These are phyloP conservation scores for Lodderomyces orthopsilosis DNA, from an alignment of 1,139 yeast genomes.

Conservation along the genomic window DNA sequence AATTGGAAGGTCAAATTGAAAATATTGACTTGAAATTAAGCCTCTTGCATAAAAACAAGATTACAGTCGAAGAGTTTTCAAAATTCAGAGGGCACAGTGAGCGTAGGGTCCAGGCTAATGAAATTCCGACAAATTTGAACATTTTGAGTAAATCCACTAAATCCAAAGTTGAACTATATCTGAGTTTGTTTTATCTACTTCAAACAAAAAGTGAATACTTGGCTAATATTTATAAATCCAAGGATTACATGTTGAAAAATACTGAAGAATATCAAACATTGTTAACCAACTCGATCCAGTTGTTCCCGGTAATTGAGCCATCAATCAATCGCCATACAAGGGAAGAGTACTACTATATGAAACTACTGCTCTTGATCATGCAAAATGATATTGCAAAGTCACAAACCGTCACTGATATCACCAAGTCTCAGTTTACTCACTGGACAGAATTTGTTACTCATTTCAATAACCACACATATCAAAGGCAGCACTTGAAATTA, in stretches of 20 bases:
- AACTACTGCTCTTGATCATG: conserved; percentile 55
- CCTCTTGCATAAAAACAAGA: conserved; percentile 71
- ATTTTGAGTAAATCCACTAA: conserved; percentile 35
- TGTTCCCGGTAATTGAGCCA: conserved; percentile 43
- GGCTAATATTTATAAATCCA: conserved; percentile 44
- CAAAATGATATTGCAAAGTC: conserved; percentile 40
- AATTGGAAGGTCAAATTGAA: conserved; percentile 69
- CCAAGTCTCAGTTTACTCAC: conserved; percentile 31
- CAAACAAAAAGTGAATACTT: conserved; percentile 85
- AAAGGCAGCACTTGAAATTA: conserved; percentile 52
- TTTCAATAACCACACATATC: conserved; percentile 59
- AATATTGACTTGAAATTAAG: conserved; percentile 82
- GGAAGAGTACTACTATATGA: conserved; percentile 72
- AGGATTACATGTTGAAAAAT: conserved; percentile 20
- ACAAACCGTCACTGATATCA: conserved; percentile 31
- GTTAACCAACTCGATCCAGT: conserved; percentile 46
- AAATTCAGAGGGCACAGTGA: conserved; percentile 42
- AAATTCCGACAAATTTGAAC: conserved; percentile 19
- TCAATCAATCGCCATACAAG: conserved; percentile 43
- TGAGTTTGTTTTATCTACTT: conserved; percentile 72
- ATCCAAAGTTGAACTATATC: conserved; percentile 60
- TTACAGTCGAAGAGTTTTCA: conserved; percentile 72
- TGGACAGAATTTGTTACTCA: conserved; percentile 55
- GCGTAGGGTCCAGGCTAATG: background rate
- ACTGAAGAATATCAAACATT: conserved; percentile 28